Evolutionary conservation across 1,284 basidiomycete species (phyloP).

Genomic region (Pterula multifida): DNA sequence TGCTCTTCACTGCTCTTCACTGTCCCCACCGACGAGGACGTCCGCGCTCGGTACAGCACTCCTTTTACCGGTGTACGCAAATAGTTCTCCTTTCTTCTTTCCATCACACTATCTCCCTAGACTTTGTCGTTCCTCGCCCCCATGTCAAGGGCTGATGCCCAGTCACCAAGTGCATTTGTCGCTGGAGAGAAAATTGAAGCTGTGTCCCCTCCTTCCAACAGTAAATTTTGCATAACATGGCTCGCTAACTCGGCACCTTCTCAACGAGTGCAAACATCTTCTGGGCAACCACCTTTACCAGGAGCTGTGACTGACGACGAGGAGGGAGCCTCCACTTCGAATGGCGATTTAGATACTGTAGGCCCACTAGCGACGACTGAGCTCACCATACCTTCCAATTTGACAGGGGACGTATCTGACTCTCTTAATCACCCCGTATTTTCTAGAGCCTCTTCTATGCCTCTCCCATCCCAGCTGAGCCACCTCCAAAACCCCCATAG

Average conservation of each 20-base stretch:
- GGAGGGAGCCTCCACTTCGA: background rate
- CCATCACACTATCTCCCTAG: background rate
- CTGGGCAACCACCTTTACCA: slow-evolving; percentile 24
- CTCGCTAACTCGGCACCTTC: slow-evolving; percentile 27
- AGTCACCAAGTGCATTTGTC: background rate
- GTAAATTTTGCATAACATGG: slow-evolving; percentile 41
- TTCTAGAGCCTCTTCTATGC: slow-evolving; percentile 61
- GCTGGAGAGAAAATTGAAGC: slow-evolving; percentile 12
- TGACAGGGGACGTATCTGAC: background rate
- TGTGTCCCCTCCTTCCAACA: slow-evolving; percentile 27
- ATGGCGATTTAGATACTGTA: background rate
- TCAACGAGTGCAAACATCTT: slow-evolving; percentile 18
- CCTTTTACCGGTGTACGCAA: background rate
- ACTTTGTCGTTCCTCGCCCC: background rate
- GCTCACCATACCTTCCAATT: background rate
- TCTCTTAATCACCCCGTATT: slow-evolving; percentile 32
- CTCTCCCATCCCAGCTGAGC: slow-evolving; percentile 55
- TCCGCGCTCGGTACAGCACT: background rate
- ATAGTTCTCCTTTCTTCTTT: background rate
- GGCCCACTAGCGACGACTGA: background rate
- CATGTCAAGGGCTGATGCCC: background rate
- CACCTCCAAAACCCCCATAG: slow-evolving; percentile 56
- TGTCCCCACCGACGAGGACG: background rate
- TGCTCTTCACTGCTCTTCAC: background rate
- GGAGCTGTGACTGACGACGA: slow-evolving; percentile 22